Evolutionary conservation across 2,329 filamentous ascomycete species (phyloP).

Genomic region (Lecanicillium sp.): DNA sequence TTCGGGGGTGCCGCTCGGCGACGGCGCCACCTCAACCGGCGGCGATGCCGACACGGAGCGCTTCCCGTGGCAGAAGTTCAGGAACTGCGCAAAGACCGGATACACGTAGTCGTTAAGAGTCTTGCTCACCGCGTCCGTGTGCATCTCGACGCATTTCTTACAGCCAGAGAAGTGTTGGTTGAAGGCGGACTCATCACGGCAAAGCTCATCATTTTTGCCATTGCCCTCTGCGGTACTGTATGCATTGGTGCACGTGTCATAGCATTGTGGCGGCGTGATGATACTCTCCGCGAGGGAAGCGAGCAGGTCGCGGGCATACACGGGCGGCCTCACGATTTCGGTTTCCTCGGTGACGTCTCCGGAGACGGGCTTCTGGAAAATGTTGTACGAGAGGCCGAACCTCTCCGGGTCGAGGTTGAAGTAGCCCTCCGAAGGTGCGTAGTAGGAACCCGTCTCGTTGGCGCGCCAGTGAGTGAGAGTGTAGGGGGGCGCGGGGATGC

Average conservation of each 20-base stretch:
- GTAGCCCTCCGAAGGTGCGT: slow-evolving; percentile 46
- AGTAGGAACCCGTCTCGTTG: slow-evolving; percentile 42
- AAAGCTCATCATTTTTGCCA: slow-evolving; percentile 45
- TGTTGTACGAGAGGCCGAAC: slow-evolving; percentile 58
- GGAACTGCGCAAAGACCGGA: slow-evolving; percentile 37
- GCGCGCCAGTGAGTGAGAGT: slow-evolving; percentile 35
- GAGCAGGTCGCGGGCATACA: neutral
- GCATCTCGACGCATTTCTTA: slow-evolving; percentile 32
- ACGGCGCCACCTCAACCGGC: neutral
- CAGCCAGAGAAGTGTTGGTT: slow-evolving; percentile 31
- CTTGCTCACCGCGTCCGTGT: slow-evolving; percentile 22
- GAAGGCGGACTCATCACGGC: slow-evolving; percentile 38
- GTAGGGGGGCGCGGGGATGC: slow-evolving; percentile 36
- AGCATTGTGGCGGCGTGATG: slow-evolving; percentile 44
- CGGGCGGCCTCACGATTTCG: no score
- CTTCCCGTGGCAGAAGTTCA: slow-evolving; percentile 37
- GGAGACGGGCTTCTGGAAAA: slow-evolving; percentile 40
- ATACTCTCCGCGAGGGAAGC: slow-evolving; percentile 26
- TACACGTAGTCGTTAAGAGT: slow-evolving; percentile 29
- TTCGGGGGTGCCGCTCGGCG: neutral
- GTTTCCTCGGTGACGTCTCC: neutral
- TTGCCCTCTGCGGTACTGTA: slow-evolving; percentile 37
- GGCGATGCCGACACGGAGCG: slow-evolving; percentile 11
- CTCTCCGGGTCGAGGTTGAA: slow-evolving; percentile 57
- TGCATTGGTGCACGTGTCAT: slow-evolving; percentile 44